A percentile compares a stretch with the other conserved stretches of the same genome.
Conservation (phyloP, 768 basidiomycete species). For the Suillus cothurnatus region DNA sequence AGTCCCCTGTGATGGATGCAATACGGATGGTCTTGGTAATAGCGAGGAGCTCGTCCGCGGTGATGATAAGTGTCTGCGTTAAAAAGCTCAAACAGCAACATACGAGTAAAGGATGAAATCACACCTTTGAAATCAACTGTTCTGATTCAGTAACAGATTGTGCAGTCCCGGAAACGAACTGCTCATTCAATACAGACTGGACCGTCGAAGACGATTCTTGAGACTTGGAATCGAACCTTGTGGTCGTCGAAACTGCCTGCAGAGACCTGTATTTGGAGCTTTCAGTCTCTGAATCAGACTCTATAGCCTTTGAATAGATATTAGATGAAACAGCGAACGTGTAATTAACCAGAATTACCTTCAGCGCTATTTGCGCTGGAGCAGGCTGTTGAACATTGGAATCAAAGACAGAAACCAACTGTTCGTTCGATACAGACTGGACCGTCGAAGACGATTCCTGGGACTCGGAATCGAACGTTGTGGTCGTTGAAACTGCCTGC, state of each 20-base stretch:
- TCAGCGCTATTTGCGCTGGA: no score
- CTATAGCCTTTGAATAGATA: no score
- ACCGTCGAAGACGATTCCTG: no score
- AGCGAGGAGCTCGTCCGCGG: background rate
- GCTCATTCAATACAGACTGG: background rate
- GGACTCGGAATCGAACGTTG: no score
- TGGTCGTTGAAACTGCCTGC: background rate
- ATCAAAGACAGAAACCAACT: no score
- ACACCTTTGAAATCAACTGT: background rate
- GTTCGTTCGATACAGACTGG: no score
- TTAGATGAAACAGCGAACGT: no score
- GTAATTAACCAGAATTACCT: no score
- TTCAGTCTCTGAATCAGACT: no score
- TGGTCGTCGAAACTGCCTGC: background rate
- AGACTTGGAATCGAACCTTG: background rate
- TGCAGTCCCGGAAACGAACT: background rate
- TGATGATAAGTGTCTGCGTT: background rate
- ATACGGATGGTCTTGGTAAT: background rate
- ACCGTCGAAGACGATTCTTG: no score
- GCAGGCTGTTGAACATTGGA: no score
- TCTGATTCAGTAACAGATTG: background rate
- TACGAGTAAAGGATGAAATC: background rate
- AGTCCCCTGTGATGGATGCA: background rate
- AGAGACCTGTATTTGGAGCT: no score
- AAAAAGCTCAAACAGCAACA: background rate